These are phyloP conservation scores for Actinomortierella wolfii DNA, from an alignment of 371 early-diverging fungal genomes.

Conservation along the genomic window DNA sequence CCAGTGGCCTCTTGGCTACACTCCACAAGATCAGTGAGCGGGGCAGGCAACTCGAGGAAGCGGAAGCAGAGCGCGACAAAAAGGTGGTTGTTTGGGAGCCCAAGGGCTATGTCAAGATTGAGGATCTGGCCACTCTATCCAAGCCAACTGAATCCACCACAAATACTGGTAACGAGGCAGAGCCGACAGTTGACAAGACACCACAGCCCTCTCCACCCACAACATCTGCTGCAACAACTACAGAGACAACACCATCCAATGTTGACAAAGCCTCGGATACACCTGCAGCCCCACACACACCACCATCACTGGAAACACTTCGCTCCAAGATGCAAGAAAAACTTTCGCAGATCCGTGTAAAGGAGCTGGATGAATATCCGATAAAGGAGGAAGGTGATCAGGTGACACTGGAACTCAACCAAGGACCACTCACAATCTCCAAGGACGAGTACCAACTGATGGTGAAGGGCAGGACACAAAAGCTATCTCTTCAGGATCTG, in stretches of 20 bases:
- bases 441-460: too few relatives aligned
- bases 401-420: too few relatives aligned
- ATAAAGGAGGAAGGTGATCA: too few relatives aligned
- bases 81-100: slow-evolving; percentile 41
- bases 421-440: too few relatives aligned
- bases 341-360: neutral
- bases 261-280: too few relatives aligned
- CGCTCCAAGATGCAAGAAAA: too few relatives aligned
- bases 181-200: neutral
- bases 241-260: too few relatives aligned
- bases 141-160: too few relatives aligned
- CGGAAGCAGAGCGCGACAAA: slow-evolving; percentile 24
- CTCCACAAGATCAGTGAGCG: slow-evolving; percentile 35
- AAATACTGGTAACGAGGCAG: too few relatives aligned
- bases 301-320: too few relatives aligned
- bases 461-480: slow-evolving; percentile 6
- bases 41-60: slow-evolving; percentile 28
- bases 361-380: too few relatives aligned
- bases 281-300: too few relatives aligned
- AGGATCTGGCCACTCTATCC: neutral
- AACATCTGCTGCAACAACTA: neutral
- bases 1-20: neutral
- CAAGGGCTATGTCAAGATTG: slow-evolving; percentile 35
- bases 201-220: neutral
- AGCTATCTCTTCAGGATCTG: slow-evolving; percentile 16